Conservation (phyloP, 148 eudicot genomes). For the Rhododendron mucronatum region DNA sequence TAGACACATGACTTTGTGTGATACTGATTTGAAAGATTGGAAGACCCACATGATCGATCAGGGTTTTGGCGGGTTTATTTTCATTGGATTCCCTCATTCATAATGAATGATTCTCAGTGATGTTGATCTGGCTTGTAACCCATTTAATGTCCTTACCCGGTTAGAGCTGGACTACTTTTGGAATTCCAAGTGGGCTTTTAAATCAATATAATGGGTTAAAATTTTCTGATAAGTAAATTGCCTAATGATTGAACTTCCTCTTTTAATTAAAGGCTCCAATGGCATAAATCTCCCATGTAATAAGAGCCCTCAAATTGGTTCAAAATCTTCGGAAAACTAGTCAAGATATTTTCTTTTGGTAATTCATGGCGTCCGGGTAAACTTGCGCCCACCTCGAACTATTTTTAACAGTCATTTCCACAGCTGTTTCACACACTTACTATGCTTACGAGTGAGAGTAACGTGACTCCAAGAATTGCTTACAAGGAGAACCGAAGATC, state of each 20-base stretch:
- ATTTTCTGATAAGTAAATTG: not conserved
- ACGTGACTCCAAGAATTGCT: not conserved
- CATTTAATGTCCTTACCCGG: not conserved
- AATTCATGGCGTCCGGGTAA: no score
- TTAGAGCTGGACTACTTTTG: not conserved
- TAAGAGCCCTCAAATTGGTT: not conserved
- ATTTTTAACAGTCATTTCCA: not conserved
- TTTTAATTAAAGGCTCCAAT: not conserved
- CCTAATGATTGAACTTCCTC: not conserved
- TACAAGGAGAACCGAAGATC: not conserved
- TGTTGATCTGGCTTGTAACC: conserved; percentile 5
- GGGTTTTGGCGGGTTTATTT: conserved; percentile 5
- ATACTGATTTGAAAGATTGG: not conserved
- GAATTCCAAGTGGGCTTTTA: not conserved
- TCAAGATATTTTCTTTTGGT: not conserved
- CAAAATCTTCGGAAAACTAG: not conserved
- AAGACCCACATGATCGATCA: not conserved
- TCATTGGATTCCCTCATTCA: conserved; percentile 16
- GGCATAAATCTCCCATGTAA: not conserved
- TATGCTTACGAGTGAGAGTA: not conserved
- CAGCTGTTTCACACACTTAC: not conserved
- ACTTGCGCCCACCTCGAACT: not conserved
- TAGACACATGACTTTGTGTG: not conserved
- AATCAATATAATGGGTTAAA: not conserved
- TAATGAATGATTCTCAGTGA: conserved; percentile 2